Evolutionary conservation across 2,329 filamentous ascomycete genomes (phyloP).

Genomic region (Colletotrichum sp.): DNA sequence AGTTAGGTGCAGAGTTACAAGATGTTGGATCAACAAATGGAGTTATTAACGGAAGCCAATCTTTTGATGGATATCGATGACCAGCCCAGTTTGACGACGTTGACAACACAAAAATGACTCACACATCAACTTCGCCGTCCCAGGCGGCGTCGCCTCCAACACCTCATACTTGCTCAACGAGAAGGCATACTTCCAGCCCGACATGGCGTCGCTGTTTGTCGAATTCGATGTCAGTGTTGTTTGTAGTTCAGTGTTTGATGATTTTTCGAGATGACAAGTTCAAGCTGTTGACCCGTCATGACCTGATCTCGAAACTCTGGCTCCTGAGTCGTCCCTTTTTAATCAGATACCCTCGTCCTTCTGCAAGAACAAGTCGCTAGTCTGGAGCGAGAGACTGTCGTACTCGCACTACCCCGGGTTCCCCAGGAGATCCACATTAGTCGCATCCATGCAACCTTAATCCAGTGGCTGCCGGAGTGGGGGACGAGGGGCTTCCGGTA

Average conservation of each 20-base stretch:
- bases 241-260: background rate
- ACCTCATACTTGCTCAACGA: slow-evolving; percentile 24
- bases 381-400: background rate
- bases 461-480: slow-evolving; percentile 4
- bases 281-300: background rate
- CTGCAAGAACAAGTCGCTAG: background rate
- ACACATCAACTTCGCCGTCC: slow-evolving; percentile 26
- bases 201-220: background rate
- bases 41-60: too few relatives aligned
- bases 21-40: too few relatives aligned
- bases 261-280: background rate
- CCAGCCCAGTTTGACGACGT: background rate
- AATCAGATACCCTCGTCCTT: background rate
- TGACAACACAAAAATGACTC: background rate
- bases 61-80: background rate
- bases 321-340: background rate
- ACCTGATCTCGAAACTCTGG: background rate
- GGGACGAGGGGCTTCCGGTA: slow-evolving; percentile 15
- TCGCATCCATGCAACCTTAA: background rate
- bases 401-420: background rate
- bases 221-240: background rate
- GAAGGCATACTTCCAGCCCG: slow-evolving; percentile 26
- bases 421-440: slow-evolving; percentile 7
- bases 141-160: slow-evolving; percentile 20
- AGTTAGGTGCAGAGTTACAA: background rate